Conservation (phyloP, 345 rosid genomes). For the Corymbia maculata region DNA sequence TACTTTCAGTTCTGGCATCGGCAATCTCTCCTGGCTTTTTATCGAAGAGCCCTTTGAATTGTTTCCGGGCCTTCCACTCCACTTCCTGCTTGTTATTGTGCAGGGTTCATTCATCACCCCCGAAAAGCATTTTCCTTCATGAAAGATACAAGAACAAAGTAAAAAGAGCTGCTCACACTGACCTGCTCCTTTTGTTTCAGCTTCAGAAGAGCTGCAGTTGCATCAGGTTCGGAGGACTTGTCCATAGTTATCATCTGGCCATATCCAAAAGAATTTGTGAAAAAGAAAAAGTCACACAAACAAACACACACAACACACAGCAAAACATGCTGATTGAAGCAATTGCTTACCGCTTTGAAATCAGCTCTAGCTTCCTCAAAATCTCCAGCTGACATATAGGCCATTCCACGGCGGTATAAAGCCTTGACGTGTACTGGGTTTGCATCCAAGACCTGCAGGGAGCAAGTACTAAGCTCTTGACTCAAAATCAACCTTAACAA, state of each 20-base stretch:
- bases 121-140: background rate
- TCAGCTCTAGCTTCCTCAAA: conserved; percentile 77
- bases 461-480: background rate
- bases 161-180: background rate
- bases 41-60: conserved; percentile 91
- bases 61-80: conserved; percentile 66
- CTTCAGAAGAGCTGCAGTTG: conserved; percentile 63
- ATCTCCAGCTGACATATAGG: conserved; percentile 71
- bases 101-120: background rate
- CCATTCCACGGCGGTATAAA: conserved; percentile 95
- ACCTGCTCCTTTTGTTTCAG: conserved; percentile 83
- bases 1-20: conserved; percentile 18
- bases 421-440: conserved; percentile 80
- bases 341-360: conserved; percentile 42
- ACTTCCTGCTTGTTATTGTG: conserved; percentile 42
- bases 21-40: conserved; percentile 93
- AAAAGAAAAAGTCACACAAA: background rate
- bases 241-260: conserved; percentile 47
- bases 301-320: background rate
- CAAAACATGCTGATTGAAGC: background rate
- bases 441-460: conserved; percentile 71
- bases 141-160: background rate
- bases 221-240: conserved; percentile 55
- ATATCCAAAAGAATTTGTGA: background rate
- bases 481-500: background rate